Evolutionary conservation across 345 rosid species (phyloP).

Genomic region (Murraya paniculata): DNA sequence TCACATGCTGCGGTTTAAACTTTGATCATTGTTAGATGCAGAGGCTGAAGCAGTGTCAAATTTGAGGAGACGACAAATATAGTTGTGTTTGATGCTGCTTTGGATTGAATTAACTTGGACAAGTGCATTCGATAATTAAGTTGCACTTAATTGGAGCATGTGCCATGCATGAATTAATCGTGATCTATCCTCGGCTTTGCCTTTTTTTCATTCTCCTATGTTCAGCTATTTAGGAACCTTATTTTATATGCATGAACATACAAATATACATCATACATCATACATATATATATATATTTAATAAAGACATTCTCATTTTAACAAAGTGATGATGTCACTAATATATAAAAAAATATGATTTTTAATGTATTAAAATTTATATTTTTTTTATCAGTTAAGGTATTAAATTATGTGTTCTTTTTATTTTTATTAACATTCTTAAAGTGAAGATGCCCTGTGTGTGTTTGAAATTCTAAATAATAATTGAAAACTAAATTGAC

Average conservation of each 20-base stretch:
- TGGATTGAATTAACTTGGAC: neutral
- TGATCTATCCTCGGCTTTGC: neutral
- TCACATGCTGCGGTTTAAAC: neutral
- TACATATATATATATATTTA: too few species aligned
- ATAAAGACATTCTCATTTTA: rapidly evolving
- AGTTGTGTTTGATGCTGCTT: neutral
- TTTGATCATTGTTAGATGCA: too few species aligned
- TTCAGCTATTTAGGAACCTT: neutral
- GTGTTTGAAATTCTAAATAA: too few species aligned
- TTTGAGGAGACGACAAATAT: neutral
- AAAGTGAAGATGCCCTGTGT: too few species aligned
- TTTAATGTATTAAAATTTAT: too few species aligned
- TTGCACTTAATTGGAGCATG: neutral
- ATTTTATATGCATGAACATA: too few species aligned
- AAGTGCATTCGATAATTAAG: neutral
- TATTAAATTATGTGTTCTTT: too few species aligned
- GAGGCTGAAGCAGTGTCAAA: neutral
- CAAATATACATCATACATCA: too few species aligned
- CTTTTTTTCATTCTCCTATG: neutral
- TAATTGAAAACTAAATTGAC: neutral
- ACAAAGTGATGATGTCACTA: too few species aligned
- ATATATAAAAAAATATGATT: too few species aligned
- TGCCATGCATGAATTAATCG: neutral
- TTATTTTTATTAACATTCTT: too few species aligned
- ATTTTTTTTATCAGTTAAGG: too few species aligned